Conservation (phyloP, 2,329 filamentous ascomycete genomes). For the Eutypa lata region DNA sequence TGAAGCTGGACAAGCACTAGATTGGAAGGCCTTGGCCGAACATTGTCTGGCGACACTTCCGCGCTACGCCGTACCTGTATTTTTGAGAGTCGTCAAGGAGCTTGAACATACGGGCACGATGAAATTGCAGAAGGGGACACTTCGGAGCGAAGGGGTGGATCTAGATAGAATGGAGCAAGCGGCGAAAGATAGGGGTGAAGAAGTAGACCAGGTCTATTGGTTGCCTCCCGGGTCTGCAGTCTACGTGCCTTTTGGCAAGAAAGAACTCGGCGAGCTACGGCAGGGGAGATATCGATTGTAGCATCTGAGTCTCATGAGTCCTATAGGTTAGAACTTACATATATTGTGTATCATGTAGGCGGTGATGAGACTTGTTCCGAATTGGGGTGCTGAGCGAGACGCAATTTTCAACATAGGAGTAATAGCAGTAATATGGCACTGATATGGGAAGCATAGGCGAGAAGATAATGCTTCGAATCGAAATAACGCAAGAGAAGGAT, state of each 20-base stretch:
- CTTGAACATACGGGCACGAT: conserved; percentile 43
- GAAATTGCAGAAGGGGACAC: conserved; percentile 41
- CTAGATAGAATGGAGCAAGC: conserved; percentile 29
- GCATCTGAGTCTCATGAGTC: too few species aligned
- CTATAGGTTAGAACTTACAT: too few species aligned
- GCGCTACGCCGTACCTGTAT: conserved; percentile 42
- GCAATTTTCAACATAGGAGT: too few species aligned
- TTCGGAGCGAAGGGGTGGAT: conserved; percentile 41
- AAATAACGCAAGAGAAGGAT: too few species aligned
- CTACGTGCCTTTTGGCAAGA: conserved; percentile 35
- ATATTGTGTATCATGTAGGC: too few species aligned
- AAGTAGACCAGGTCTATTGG: conserved; percentile 34
- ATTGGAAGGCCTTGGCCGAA: conserved; percentile 29
- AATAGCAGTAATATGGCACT: too few species aligned
- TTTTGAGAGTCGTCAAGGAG: conserved; percentile 34
- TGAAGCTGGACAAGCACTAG: conserved; percentile 23
- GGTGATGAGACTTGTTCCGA: too few species aligned
- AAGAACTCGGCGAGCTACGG: conserved; percentile 32
- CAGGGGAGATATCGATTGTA: conserved; percentile 17
- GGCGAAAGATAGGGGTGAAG: conserved; percentile 28
- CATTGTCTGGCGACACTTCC: conserved; percentile 37
- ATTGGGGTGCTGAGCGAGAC: too few species aligned
- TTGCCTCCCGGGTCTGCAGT: conserved; percentile 26
- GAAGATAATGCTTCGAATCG: too few species aligned
- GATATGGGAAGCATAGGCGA: too few species aligned